A percentile compares a stretch with the other conserved stretches of the same genome.
Conservation (phyloP, 2,329 filamentous ascomycete species). For the Fusarium decemcellulare region DNA sequence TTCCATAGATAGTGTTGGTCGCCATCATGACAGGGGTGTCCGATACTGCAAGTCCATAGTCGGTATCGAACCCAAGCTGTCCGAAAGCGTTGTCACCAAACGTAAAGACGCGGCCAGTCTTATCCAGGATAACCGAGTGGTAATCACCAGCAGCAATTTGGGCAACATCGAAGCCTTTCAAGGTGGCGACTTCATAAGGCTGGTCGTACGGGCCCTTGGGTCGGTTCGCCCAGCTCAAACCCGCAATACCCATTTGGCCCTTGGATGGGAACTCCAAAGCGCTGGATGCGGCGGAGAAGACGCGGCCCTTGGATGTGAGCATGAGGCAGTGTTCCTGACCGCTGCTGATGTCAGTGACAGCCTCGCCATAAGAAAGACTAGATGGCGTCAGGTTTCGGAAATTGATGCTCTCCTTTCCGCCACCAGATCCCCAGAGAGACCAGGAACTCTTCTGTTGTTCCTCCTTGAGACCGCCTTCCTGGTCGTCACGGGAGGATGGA, state of each 20-base stretch:
- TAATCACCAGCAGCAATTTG: slow-evolving; percentile 88
- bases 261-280: slow-evolving; percentile 82
- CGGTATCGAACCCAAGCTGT: slow-evolving; percentile 88
- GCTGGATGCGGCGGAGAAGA: slow-evolving; percentile 90
- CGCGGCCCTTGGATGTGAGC: slow-evolving; percentile 85
- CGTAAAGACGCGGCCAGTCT: slow-evolving; percentile 82
- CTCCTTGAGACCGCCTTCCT: slow-evolving; percentile 73
- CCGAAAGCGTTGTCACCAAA: slow-evolving; percentile 94
- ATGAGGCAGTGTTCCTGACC: slow-evolving; percentile 91
- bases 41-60: slow-evolving; percentile 71
- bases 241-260: slow-evolving; percentile 90
- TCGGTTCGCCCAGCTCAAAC: slow-evolving; percentile 83
- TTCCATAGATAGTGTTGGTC: slow-evolving; percentile 79
- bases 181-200: slow-evolving; percentile 81
- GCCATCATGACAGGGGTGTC: slow-evolving; percentile 81
- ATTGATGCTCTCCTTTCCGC: slow-evolving; percentile 63
- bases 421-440: slow-evolving; percentile 76
- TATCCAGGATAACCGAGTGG: slow-evolving; percentile 86
- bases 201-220: slow-evolving; percentile 85
- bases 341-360: slow-evolving; percentile 79
- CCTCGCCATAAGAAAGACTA: slow-evolving; percentile 77
- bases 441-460: slow-evolving; percentile 72
- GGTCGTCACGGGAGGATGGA: slow-evolving; percentile 81
- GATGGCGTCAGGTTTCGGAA: slow-evolving; percentile 81
- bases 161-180: slow-evolving; percentile 79